phyloP scores from a whole-genome alignment of 2,329 filamentous ascomycete species.

The Onygenales sp. region DNA sequence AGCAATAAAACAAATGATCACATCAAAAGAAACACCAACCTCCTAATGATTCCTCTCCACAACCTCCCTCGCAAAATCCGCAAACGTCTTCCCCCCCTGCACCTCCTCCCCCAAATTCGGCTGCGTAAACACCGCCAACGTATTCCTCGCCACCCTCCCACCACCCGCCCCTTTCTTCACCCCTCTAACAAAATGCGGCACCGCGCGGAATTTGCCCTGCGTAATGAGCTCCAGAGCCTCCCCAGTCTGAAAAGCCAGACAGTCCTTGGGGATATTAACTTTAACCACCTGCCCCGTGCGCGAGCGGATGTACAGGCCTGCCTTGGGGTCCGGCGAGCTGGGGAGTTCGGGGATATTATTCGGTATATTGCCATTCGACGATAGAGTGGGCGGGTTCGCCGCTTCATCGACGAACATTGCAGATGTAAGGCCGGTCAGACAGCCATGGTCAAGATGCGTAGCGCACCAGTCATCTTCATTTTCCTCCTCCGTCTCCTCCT shows the following conservation, averaged over 20 bases:
- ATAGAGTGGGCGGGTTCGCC: slow-evolving; percentile 20
- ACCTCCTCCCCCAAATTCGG: slow-evolving; percentile 72
- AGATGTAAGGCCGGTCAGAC: slow-evolving; percentile 83
- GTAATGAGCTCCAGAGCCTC: slow-evolving; percentile 89
- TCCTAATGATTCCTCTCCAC: slow-evolving; percentile 60
- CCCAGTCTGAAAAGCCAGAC: slow-evolving; percentile 92
- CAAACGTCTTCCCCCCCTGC: slow-evolving; percentile 63
- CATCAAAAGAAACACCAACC: not conserved
- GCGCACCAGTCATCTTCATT: slow-evolving; percentile 94
- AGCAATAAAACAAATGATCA: not conserved
- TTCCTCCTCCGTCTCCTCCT: slow-evolving; percentile 32
- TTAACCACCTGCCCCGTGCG: slow-evolving; percentile 75
- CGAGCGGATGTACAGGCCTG: slow-evolving; percentile 90
- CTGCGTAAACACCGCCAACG: slow-evolving; percentile 92
- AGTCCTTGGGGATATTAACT: slow-evolving; percentile 81
- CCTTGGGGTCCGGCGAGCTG: slow-evolving; percentile 67
- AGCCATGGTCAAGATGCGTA: slow-evolving; percentile 70
- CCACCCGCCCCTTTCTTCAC: slow-evolving; percentile 34
- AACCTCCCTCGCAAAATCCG: slow-evolving; percentile 67
- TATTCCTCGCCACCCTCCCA: slow-evolving; percentile 63
- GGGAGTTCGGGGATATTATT: slow-evolving; percentile 57
- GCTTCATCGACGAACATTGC: slow-evolving; percentile 92
- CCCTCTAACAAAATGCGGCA: slow-evolving; percentile 89
- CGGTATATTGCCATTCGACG: slow-evolving; percentile 9
- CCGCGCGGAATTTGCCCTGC: slow-evolving; percentile 79